Evolutionary conservation across 1,139 yeast genomes (phyloP), one percentile per base, ranked within the genome.

Genomic region (Zygosaccharomyces sapae): DNA sequence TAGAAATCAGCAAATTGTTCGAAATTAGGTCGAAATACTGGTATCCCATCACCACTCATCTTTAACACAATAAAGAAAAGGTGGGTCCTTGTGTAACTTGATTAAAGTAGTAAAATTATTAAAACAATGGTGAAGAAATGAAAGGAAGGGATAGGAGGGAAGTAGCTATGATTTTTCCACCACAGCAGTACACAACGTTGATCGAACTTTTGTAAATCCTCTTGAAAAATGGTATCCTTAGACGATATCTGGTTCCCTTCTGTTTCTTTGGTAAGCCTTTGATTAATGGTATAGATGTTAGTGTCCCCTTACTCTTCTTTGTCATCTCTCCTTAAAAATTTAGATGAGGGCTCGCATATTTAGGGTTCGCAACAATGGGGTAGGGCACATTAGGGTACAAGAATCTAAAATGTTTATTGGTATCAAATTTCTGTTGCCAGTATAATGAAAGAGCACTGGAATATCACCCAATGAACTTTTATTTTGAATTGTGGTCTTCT

Each of bases 1-100:
- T 84, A 78, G 59, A 87, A 87, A 59, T 86, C 88, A 35, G 66
- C 61, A 59, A 87, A 87, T 56, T 85, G 78, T 0, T 71, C 77
- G 73, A 74, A 72, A 1, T 80, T 70, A 9, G 86, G 86, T 53
- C 68, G 69, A 63, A 81, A 81, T 2, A 81, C 79, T 0, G 86
- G 86, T 1, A 81, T 71, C 0, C 84, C 85, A 20, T 69, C 76
- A 10, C 34, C 16, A 5, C 68, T 68, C 45, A 71, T 67, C 54
- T 71, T 72, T 31, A 67, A 64, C 0, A 83, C 83, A 35, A 38
- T 31, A 31, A 20, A 19, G 38, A 35, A 10, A 10, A 22, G 7
- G 25, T 6, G 25, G 3, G 25, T 9, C 7, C 25, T 22, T 22
- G 25, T 22, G 7, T 22, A 22, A 22, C 25, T 22, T 22, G 7